A percentile compares a stretch with the other conserved stretches of the same genome.
Evolutionary conservation across 1,284 basidiomycete genomes (phyloP).

Genomic region (Ceratobasidium sp.): DNA sequence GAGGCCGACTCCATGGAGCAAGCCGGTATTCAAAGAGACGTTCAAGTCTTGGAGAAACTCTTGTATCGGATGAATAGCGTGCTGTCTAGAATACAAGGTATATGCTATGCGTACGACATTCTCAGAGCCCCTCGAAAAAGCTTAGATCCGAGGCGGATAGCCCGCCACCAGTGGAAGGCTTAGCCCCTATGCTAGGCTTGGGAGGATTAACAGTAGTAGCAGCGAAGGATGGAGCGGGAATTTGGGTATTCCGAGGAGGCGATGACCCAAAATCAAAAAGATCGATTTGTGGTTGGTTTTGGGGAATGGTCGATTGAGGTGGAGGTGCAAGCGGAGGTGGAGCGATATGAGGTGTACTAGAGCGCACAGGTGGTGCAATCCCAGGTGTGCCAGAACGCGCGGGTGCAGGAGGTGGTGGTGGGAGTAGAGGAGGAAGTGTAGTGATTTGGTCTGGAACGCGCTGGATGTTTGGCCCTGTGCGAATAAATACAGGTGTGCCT

Average conservation of each 20-base stretch:
- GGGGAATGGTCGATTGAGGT: neutral
- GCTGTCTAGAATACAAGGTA: slow-evolving; percentile 40
- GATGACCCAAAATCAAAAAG: slow-evolving; percentile 44
- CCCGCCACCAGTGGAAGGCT: slow-evolving; percentile 17
- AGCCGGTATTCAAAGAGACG: no score
- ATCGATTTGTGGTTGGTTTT: slow-evolving; percentile 19
- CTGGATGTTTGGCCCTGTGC: slow-evolving; percentile 34
- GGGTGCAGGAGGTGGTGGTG: slow-evolving; percentile 15
- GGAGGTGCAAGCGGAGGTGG: slow-evolving; percentile 16
- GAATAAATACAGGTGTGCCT: slow-evolving; percentile 40
- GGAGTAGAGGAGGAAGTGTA: slow-evolving; percentile 28
- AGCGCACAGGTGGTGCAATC: neutral
- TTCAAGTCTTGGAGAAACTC: neutral
- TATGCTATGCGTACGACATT: neutral
- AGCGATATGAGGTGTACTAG: slow-evolving; percentile 3
- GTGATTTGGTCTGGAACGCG: neutral
- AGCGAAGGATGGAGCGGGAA: slow-evolving; percentile 19
- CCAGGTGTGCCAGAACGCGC: neutral
- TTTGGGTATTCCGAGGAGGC: slow-evolving; percentile 15
- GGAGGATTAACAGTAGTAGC: neutral
- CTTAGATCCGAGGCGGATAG: slow-evolving; percentile 42
- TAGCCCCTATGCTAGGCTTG: neutral
- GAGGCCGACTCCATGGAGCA: no score
- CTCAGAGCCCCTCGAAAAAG: slow-evolving; percentile 40
- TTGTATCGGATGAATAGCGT: slow-evolving; percentile 20